Evolutionary conservation across 2,329 filamentous ascomycete genomes (phyloP).

Genomic region (Boeremia exigua): DNA sequence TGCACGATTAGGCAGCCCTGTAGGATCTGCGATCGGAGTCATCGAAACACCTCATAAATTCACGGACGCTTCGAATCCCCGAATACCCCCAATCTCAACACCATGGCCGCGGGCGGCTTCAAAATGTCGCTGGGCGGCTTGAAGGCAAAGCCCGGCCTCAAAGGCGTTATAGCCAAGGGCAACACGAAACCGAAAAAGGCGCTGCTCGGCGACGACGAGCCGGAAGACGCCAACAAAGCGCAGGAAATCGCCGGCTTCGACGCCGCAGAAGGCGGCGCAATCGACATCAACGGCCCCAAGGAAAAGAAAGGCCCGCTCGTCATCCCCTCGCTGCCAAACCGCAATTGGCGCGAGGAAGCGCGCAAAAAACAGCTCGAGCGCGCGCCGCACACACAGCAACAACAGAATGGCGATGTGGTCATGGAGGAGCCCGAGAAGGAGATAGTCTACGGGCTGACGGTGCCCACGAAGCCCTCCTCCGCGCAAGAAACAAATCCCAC

Average conservation of each 20-base stretch:
- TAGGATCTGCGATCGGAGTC: neutral
- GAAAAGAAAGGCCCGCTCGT: slow-evolving; percentile 57
- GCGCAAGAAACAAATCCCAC: slow-evolving; percentile 12
- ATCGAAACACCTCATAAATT: too few species aligned
- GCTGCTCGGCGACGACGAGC: slow-evolving; percentile 41
- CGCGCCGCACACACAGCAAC: slow-evolving; percentile 60
- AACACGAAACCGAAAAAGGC: slow-evolving; percentile 36
- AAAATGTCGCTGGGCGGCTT: slow-evolving; percentile 43
- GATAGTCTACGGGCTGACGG: slow-evolving; percentile 61
- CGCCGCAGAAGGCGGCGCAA: slow-evolving; percentile 56
- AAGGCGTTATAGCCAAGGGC: slow-evolving; percentile 23
- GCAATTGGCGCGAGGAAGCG: slow-evolving; percentile 66
- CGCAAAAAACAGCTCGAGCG: slow-evolving; percentile 62
- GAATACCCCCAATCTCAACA: slow-evolving; percentile 21
- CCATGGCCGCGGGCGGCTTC: slow-evolving; percentile 46
- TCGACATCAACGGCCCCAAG: slow-evolving; percentile 46
- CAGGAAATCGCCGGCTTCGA: slow-evolving; percentile 63
- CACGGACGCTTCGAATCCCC: neutral
- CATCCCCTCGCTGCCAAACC: slow-evolving; percentile 65
- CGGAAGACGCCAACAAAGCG: slow-evolving; percentile 31
- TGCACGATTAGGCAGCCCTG: neutral
- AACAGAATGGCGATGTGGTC: slow-evolving; percentile 38
- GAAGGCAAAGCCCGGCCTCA: slow-evolving; percentile 38
- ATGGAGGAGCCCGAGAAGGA: slow-evolving; percentile 46
- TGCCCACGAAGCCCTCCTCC: slow-evolving; percentile 39